Conservation (phyloP, 2,329 filamentous ascomycete species). For the Lachnellula hyalina region DNA sequence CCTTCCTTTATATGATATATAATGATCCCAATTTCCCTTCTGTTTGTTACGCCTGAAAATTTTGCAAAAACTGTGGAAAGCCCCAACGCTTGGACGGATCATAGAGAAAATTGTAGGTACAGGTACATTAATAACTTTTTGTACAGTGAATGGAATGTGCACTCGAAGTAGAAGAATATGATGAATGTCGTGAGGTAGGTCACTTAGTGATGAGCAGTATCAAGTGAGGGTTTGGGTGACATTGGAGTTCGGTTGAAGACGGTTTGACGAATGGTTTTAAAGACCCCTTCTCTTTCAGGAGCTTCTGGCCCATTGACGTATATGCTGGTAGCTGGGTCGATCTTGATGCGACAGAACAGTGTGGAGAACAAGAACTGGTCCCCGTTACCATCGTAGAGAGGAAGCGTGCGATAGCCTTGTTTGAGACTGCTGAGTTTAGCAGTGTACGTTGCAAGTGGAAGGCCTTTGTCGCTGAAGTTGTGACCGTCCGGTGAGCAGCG, state of each 20-base stretch:
- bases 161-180: conserved; percentile 5
- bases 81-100: conserved; percentile 9
- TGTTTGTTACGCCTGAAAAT: conserved; percentile 23
- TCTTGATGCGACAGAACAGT: conserved; percentile 82
- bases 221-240: conserved; percentile 25
- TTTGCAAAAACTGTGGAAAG: conserved; percentile 12
- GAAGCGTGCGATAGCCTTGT: conserved; percentile 87
- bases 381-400: conserved; percentile 80
- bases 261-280: conserved; percentile 51
- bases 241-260: conserved; percentile 47
- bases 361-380: conserved; percentile 94
- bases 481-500: conserved; percentile 78
- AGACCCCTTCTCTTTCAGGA: conserved; percentile 44
- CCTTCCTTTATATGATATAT: conserved; percentile 28
- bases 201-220: conserved; percentile 16
- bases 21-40: conserved; percentile 18
- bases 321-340: conserved; percentile 51
- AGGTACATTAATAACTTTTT: conserved; percentile 11
- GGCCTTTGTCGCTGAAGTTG: conserved; percentile 56
- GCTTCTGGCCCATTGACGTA: conserved; percentile 46
- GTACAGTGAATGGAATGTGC: conserved; percentile 17
- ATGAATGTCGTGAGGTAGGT: background rate
- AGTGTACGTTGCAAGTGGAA: conserved; percentile 79
- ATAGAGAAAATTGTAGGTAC: conserved; percentile 28
- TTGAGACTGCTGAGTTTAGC: conserved; percentile 86